Percentiles rank a stretch among this genome's conserved stretches.
These are phyloP conservation scores for Beauveria medogensis DNA, from an alignment of 2,329 filamentous ascomycete genomes.

Conservation along the genomic window DNA sequence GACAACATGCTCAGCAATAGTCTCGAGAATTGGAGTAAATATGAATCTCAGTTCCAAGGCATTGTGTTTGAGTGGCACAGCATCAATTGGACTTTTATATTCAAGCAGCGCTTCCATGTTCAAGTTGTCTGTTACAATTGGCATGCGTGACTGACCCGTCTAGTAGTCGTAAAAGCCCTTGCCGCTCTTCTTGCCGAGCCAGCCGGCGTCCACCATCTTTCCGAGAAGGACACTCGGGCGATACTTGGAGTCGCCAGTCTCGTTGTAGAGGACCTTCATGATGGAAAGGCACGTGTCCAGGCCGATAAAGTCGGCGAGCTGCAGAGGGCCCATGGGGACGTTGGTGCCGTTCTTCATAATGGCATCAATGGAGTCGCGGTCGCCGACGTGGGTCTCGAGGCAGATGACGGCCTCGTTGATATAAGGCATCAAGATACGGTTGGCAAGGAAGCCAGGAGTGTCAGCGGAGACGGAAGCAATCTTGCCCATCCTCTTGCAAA, in stretches of 20 bases:
- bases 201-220: conserved; percentile 97
- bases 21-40: neutral
- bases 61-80: neutral
- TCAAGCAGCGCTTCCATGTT: conserved; percentile 1
- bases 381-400: conserved; percentile 84
- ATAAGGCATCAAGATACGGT: conserved; percentile 97
- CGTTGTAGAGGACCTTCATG: conserved; percentile 87
- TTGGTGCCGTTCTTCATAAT: conserved; percentile 99
- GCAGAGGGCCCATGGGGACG: conserved; percentile 93
- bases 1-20: neutral
- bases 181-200: conserved; percentile 94
- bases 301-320: conserved; percentile 93
- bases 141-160: conserved; percentile 3
- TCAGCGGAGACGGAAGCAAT: conserved; percentile 81
- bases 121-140: conserved; percentile 2
- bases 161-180: conserved; percentile 93
- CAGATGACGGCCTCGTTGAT: conserved; percentile 98
- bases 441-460: conserved; percentile 88
- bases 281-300: conserved; percentile 93
- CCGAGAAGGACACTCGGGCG: conserved; percentile 76
- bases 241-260: conserved; percentile 95
- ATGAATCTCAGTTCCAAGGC: neutral
- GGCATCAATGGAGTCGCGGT: conserved; percentile 83
- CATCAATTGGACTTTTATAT: neutral
- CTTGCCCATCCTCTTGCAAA: conserved; percentile 91